Conservation (phyloP, 768 basidiomycete species). For the Panaeolus papilionaceus region DNA sequence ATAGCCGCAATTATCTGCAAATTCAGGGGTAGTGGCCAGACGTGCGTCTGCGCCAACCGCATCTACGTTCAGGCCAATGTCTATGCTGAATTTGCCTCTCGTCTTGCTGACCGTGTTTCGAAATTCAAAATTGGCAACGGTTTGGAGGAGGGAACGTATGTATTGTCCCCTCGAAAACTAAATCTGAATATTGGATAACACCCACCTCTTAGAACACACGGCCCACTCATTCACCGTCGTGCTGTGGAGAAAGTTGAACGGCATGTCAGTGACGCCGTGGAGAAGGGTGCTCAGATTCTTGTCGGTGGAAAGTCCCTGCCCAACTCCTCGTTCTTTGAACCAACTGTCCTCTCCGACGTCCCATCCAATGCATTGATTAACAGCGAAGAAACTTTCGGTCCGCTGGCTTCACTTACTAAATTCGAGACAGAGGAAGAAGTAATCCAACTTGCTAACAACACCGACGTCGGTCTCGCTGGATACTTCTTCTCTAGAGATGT, state of each 20-base stretch:
- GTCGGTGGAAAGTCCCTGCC: conserved; percentile 82
- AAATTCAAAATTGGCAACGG: conserved; percentile 90
- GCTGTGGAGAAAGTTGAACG: conserved; percentile 85
- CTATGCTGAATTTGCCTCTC: conserved; percentile 91
- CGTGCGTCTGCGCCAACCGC: conserved; percentile 88
- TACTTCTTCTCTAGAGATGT: conserved; percentile 92
- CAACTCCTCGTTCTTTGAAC: conserved; percentile 74
- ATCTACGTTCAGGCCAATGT: conserved; percentile 92
- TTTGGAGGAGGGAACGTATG: conserved; percentile 77
- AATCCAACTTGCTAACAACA: conserved; percentile 81
- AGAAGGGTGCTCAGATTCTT: conserved; percentile 85
- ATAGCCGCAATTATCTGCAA: conserved; percentile 77
- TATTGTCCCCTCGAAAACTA: conserved; percentile 11
- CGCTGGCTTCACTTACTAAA: conserved; percentile 83
- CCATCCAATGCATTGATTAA: conserved; percentile 67
- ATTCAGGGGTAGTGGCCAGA: conserved; percentile 84
- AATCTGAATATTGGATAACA: neutral
- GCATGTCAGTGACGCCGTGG: conserved; percentile 89
- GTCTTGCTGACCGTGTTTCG: conserved; percentile 83
- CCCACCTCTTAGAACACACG: conserved; percentile 72
- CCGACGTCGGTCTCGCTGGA: conserved; percentile 88
- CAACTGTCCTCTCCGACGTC: conserved; percentile 91
- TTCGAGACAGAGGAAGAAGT: conserved; percentile 97
- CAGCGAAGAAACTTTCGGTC: conserved; percentile 95
- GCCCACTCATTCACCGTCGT: conserved; percentile 89